These are phyloP conservation scores for Lipomyces sp. DNA, from an alignment of 805 yeast genomes.

Conservation along the genomic window DNA sequence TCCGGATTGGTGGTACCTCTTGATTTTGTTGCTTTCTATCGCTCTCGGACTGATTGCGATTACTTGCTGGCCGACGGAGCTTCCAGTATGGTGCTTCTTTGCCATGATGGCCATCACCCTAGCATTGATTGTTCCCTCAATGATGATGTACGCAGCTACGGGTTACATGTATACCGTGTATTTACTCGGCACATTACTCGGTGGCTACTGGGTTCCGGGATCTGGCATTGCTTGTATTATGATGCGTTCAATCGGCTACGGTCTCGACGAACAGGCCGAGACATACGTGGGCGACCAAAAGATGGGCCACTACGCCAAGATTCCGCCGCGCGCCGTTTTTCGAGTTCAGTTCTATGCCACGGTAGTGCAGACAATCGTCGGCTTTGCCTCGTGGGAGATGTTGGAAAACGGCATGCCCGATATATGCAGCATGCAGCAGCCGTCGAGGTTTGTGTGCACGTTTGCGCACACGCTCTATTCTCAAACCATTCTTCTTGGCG, in stretches of 20 bases:
- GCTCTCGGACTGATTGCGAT: slow-evolving; percentile 36
- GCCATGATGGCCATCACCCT: slow-evolving; percentile 54
- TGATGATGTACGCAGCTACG: slow-evolving; percentile 59
- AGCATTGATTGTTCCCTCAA: slow-evolving; percentile 57
- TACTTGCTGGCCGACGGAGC: slow-evolving; percentile 44
- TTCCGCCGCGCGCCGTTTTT: slow-evolving; percentile 61
- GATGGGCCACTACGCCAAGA: slow-evolving; percentile 60
- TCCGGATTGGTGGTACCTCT: slow-evolving; percentile 72
- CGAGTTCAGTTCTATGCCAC: slow-evolving; percentile 49
- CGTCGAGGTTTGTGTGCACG: slow-evolving; percentile 49
- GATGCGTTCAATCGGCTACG: slow-evolving; percentile 57
- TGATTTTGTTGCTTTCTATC: slow-evolving; percentile 45
- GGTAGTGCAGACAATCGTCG: slow-evolving; percentile 42
- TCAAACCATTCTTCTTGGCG: slow-evolving; percentile 62
- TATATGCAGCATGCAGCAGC: slow-evolving; percentile 46
- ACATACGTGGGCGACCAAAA: slow-evolving; percentile 56
- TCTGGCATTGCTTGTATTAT: slow-evolving; percentile 59
- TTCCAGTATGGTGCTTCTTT: slow-evolving; percentile 62
- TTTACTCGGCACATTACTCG: slow-evolving; percentile 59
- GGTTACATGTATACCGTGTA: slow-evolving; percentile 58
- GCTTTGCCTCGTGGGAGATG: slow-evolving; percentile 45
- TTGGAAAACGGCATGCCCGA: slow-evolving; percentile 34
- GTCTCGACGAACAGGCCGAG: slow-evolving; percentile 53
- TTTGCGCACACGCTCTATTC: slow-evolving; percentile 48
- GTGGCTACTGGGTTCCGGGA: slow-evolving; percentile 64